These are phyloP conservation scores for Gynandropsis gynandra DNA, from an alignment of 345 rosid genomes.

Conservation along the genomic window DNA sequence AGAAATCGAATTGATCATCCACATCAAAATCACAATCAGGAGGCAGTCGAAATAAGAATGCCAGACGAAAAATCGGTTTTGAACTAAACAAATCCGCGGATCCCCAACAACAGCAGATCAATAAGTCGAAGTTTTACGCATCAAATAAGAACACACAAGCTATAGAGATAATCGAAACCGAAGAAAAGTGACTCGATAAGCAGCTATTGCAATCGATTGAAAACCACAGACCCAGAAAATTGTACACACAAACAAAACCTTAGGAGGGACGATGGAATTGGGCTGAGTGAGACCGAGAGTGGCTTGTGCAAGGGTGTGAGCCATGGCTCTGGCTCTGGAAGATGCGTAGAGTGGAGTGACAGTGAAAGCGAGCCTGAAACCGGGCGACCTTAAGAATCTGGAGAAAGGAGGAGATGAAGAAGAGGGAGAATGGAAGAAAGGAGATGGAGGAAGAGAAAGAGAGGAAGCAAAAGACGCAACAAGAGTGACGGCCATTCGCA, in stretches of 20 bases:
- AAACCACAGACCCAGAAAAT: not conserved
- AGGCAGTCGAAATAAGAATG: not conserved
- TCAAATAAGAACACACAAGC: not conserved
- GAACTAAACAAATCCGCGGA: not conserved
- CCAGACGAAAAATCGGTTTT: not conserved
- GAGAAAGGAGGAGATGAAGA: constrained; percentile 10
- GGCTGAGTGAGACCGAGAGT: constrained; percentile 84
- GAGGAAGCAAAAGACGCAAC: constrained; percentile 42
- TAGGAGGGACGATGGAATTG: constrained; percentile 40
- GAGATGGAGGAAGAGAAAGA: constrained; percentile 18
- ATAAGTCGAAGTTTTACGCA: no score
- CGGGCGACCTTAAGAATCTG: constrained; percentile 18
- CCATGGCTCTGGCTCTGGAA: constrained; percentile 37
- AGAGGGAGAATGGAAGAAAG: constrained; percentile 19
- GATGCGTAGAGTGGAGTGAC: constrained; percentile 28
- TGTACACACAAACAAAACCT: constrained; percentile 34
- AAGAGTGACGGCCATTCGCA: constrained; percentile 40
- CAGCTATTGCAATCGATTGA: constrained; percentile 14
- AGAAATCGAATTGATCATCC: constrained; percentile 1
- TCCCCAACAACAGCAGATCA: not conserved
- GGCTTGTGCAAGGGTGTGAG: constrained; percentile 43
- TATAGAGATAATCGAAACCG: no score
- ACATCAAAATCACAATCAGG: not conserved
- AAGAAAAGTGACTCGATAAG: not conserved
- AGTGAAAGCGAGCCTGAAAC: constrained; percentile 29